phyloP scores from a whole-genome alignment of 306 rosid species.

The Prunus campanulata region DNA sequence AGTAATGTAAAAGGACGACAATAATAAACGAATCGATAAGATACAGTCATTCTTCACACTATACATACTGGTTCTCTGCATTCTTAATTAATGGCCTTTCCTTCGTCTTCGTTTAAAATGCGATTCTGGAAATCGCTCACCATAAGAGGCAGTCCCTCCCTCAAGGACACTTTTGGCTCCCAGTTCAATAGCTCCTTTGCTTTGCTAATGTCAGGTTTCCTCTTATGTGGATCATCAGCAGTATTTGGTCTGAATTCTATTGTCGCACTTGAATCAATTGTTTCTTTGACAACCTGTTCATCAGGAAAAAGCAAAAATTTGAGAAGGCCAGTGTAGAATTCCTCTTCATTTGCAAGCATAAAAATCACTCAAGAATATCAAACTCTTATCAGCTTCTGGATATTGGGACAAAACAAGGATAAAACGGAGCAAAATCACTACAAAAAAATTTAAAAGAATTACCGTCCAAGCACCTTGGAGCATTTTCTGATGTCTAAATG shows the following conservation, averaged over 20 bases:
- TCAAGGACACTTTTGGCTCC: constrained; percentile 80
- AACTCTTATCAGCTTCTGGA: background rate
- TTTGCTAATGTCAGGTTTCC: constrained; percentile 95
- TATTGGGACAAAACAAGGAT: background rate
- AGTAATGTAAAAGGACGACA: constrained; percentile 24
- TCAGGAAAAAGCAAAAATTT: constrained; percentile 16
- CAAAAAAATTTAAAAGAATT: background rate
- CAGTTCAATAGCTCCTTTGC: constrained; percentile 92
- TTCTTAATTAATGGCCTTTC: constrained; percentile 55
- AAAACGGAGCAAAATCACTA: background rate
- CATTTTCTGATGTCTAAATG: background rate
- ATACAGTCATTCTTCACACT: constrained; percentile 37
- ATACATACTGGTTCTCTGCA: constrained; percentile 33
- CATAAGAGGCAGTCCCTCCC: constrained; percentile 95
- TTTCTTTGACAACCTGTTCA: constrained; percentile 85
- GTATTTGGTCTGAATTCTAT: constrained; percentile 87
- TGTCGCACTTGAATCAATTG: constrained; percentile 88
- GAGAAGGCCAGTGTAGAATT: constrained; percentile 7
- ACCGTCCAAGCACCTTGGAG: background rate
- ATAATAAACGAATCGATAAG: constrained; percentile 27
- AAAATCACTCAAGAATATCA: background rate
- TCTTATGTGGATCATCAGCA: constrained; percentile 98
- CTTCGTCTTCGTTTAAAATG: constrained; percentile 92
- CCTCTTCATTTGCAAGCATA: background rate
- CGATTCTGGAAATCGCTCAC: constrained; percentile 92